phyloP scores from a whole-genome alignment of 805 yeast species.

The Kuraishia ogatae region DNA sequence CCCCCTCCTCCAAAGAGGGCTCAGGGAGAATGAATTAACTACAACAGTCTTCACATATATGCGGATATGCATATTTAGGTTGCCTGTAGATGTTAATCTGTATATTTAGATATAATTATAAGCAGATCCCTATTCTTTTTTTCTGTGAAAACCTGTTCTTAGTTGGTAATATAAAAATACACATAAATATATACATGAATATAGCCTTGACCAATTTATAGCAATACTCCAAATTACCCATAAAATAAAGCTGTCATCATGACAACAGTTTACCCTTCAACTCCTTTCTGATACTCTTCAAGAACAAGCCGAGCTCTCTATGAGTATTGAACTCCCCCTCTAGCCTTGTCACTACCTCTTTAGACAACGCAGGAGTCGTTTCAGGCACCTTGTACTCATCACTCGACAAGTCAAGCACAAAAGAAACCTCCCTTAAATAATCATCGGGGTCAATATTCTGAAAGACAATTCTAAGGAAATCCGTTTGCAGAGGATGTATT shows the following conservation, averaged over 20 bases:
- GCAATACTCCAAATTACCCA: too few species aligned
- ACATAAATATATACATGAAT: too few species aligned
- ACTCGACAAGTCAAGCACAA: conserved; percentile 29
- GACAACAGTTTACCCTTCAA: conserved; percentile 4
- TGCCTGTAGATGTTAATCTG: conserved; percentile 2
- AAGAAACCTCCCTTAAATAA: conserved; percentile 31
- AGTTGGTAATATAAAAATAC: too few species aligned
- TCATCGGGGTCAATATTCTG: conserved; percentile 37
- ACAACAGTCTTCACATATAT: too few species aligned
- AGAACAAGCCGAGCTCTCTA: conserved; percentile 23
- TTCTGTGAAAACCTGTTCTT: too few species aligned
- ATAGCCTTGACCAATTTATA: too few species aligned
- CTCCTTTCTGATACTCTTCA: conserved; percentile 23
- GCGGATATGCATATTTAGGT: conserved; percentile 14
- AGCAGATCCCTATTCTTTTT: too few species aligned
- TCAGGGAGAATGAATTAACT: too few species aligned
- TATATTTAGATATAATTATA: neutral
- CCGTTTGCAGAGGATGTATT: conserved; percentile 30
- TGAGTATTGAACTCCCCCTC: conserved; percentile 14
- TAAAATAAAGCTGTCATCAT: too few species aligned
- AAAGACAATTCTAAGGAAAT: conserved; percentile 30
- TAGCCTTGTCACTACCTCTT: conserved; percentile 9
- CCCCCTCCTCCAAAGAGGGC: conserved; percentile 16
- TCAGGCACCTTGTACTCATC: conserved; percentile 23
- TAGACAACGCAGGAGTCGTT: conserved; percentile 25